phyloP scores from a whole-genome alignment of 257 asterid genomes.

The Coffea canephora region DNA sequence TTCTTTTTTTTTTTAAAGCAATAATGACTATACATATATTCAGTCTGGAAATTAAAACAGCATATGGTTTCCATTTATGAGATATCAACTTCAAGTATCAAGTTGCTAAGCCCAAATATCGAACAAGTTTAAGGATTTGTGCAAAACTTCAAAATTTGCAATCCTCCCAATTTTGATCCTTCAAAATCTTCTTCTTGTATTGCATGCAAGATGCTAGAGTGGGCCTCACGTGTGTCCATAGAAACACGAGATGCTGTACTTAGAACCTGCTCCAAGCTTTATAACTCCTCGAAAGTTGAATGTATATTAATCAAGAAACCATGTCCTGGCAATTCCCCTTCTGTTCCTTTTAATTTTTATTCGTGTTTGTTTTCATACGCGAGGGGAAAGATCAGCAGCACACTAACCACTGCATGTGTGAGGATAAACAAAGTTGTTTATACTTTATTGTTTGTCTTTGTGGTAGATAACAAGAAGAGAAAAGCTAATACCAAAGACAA shows the following conservation, averaged over 20 bases:
- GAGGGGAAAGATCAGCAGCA: conserved; percentile 27
- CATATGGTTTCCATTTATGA: not conserved
- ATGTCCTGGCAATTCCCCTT: conserved; percentile 10
- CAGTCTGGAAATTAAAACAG: not conserved
- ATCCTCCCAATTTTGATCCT: not conserved
- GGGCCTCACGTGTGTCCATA: conserved; percentile 6
- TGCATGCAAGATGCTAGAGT: not conserved
- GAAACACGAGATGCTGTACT: not conserved
- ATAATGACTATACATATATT: no score
- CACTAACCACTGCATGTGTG: conserved; percentile 13
- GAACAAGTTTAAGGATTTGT: not conserved
- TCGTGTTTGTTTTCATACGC: conserved; percentile 22
- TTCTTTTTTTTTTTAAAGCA: no score
- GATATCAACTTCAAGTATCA: not conserved
- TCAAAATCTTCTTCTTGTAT: not conserved
- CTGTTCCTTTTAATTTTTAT: conserved; percentile 16
- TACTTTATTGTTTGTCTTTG: conserved; percentile 4
- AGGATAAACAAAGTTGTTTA: conserved; percentile 10
- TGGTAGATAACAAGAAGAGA: conserved; percentile 14
- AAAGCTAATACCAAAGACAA: not conserved
- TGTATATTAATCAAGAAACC: conserved; percentile 10
- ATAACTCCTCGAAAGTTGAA: not conserved
- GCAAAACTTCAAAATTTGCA: not conserved
- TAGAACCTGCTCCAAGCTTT: conserved; percentile 12
- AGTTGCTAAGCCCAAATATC: not conserved